phyloP scores from a whole-genome alignment of 2,329 filamentous ascomycete genomes.

The Periconia sp. region DNA sequence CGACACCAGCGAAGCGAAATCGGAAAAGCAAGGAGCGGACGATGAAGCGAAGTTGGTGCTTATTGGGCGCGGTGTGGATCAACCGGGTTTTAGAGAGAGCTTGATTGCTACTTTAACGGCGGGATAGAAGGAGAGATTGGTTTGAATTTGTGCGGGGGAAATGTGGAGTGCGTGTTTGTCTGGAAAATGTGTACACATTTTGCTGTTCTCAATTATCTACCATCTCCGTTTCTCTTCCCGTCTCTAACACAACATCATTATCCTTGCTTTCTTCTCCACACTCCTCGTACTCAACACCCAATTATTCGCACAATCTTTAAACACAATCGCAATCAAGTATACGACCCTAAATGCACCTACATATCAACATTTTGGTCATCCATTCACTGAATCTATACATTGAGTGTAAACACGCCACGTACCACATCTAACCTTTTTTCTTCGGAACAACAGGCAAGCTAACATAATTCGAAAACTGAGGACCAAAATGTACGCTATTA shows the following conservation, averaged over 20 bases:
- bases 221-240: constrained; percentile 7
- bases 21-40: background rate
- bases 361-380: constrained; percentile 33
- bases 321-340: constrained; percentile 42
- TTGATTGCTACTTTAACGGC: constrained; percentile 1
- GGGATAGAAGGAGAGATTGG: too few species aligned
- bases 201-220: background rate
- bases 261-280: constrained; percentile 29
- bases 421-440: too few species aligned
- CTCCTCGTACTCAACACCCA: constrained; percentile 33
- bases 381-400: constrained; percentile 28
- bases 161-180: too few species aligned
- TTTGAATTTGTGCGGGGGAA: too few species aligned
- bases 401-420: too few species aligned
- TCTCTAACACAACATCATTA: constrained; percentile 19
- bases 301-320: constrained; percentile 35
- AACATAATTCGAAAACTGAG: too few species aligned
- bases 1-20: constrained; percentile 70
- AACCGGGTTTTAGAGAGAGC: constrained; percentile 19
- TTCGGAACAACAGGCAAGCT: too few species aligned
- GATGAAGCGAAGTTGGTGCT: constrained; percentile 33
- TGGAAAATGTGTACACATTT: too few species aligned
- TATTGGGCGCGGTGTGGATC: constrained; percentile 33
- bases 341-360: constrained; percentile 40
- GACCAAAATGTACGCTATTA: too few species aligned